Evolutionary conservation across 495 filamentous ascomycete species (phyloP).

Genomic region (Podospora pseudoanserina): DNA sequence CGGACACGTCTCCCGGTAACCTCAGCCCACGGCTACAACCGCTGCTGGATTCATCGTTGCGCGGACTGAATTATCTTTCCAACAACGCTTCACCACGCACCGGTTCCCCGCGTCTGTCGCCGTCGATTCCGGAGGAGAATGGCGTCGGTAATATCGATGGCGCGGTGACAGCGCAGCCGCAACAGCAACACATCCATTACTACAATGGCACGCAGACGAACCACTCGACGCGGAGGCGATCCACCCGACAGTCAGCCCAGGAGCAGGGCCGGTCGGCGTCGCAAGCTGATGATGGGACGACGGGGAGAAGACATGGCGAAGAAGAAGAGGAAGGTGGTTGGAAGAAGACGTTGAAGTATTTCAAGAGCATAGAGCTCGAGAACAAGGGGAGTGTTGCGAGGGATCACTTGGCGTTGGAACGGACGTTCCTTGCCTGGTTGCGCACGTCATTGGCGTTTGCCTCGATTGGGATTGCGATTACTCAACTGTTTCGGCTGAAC

Average conservation of each 20-base stretch:
- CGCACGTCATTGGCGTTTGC: conserved; percentile 94
- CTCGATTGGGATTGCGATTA: conserved; percentile 92
- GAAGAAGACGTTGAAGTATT: conserved; percentile 55
- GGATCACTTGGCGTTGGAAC: conserved; percentile 91
- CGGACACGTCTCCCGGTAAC: conserved; percentile 16
- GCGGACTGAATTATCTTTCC: conserved; percentile 15
- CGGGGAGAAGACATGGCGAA: conserved; percentile 14
- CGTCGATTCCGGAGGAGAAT: conserved; percentile 20
- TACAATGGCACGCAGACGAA: conserved; percentile 31
- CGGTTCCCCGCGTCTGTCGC: conserved; percentile 13
- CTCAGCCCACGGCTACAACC: conserved; percentile 29
- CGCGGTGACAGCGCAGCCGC: conserved; percentile 32
- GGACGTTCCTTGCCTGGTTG: conserved; percentile 96
- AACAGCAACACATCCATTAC: conserved; percentile 31
- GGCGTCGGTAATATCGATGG: conserved; percentile 27
- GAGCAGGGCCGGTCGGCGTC: conserved; percentile 2
- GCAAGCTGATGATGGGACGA: conserved; percentile 8
- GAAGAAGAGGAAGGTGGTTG: conserved; percentile 31
- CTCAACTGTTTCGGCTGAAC: conserved; percentile 93
- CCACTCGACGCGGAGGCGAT: conserved; percentile 20
- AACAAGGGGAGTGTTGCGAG: conserved; percentile 95
- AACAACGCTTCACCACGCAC: conserved; percentile 10
- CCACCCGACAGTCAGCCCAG: conserved; percentile 10
- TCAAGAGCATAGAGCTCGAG: conserved; percentile 84
- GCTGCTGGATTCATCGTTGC: conserved; percentile 16